Evolutionary conservation across 768 basidiomycete genomes (phyloP), one percentile per base, ranked within the genome.

Genomic region (Amanita phalloides): DNA sequence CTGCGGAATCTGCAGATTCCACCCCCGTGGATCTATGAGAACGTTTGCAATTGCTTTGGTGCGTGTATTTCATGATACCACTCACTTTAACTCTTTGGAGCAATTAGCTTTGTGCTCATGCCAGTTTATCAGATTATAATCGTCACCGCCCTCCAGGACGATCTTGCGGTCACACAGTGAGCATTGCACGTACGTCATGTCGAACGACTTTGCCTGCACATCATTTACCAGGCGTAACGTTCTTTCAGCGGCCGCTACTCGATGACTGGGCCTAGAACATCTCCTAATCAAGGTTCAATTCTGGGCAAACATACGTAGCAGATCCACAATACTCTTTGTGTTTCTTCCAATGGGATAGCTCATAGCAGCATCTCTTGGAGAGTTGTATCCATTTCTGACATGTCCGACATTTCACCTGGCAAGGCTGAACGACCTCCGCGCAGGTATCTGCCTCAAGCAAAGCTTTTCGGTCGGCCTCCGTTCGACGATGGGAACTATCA

Each of bases 311-410:
- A 37, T 64, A 78, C 75, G 68, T 59, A 3, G 64, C 63, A 52
- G 70, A 69, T 28, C 64, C 61, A 60, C 85, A 85, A 14, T 64
- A 66, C 26, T 60, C 57, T 51, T 71, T 69, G 57, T 86, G 86
- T 6, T 47, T 46, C 10, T 67, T 68, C 86, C 86, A 88, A 54
- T 79, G 77, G 33, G 53, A 38, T 41, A 74, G 53, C 26, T 61
- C 57, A 61, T 84, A 87, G 1, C 64, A 58, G 6, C 60, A 58
- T 1, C 61, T 58, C 25, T 57, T 69, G 20, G 75, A 68, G 25
- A 86, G 68, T 45, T 66, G 71, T 52, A 88, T 71, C 83, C 84
- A 86, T 54, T 72, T 78, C 49, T 76, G 65, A 61, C 86, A 89
- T 35, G 68, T 70, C 56, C 72, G 73, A 61, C 86, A 89, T 46